A percentile compares a stretch with the other conserved stretches of the same genome.
Evolutionary conservation across 2,329 filamentous ascomycete species (phyloP).

Genomic region (Acephala macrosclerotiorum): DNA sequence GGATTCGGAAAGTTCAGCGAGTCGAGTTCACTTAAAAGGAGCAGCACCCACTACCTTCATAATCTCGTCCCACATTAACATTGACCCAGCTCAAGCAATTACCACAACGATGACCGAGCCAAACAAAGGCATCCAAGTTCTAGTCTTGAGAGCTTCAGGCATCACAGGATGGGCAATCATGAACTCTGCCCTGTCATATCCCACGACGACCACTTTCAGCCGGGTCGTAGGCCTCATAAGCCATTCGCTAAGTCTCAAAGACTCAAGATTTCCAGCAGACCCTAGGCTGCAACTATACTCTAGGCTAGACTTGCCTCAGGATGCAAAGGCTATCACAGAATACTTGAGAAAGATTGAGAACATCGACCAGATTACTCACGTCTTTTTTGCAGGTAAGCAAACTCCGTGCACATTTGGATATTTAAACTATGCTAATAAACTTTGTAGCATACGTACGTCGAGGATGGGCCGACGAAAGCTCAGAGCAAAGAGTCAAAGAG

Average conservation of each 20-base stretch:
- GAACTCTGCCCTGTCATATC: slow-evolving; percentile 39
- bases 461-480: not conserved
- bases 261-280: slow-evolving; percentile 32
- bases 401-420: slow-evolving; percentile 1
- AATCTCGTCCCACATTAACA: not conserved
- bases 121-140: slow-evolving; percentile 25
- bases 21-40: not conserved
- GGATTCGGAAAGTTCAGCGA: not conserved
- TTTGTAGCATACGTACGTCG: not conserved
- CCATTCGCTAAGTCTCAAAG: slow-evolving; percentile 27
- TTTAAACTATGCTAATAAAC: not conserved
- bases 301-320: slow-evolving; percentile 46
- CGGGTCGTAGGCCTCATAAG: slow-evolving; percentile 42
- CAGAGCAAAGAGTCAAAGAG: not conserved
- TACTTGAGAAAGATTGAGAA: slow-evolving; percentile 46
- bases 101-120: not conserved
- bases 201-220: slow-evolving; percentile 38
- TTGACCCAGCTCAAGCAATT: not conserved
- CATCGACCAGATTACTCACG: slow-evolving; percentile 50
- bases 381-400: slow-evolving; percentile 49
- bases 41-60: not conserved
- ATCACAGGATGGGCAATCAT: slow-evolving; percentile 45
- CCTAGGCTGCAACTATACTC: slow-evolving; percentile 42
- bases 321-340: slow-evolving; percentile 39
- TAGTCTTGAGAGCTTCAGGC: slow-evolving; percentile 43